phyloP scores from a whole-genome alignment of 768 basidiomycete genomes.

The Hypsizygus marmoreus region DNA sequence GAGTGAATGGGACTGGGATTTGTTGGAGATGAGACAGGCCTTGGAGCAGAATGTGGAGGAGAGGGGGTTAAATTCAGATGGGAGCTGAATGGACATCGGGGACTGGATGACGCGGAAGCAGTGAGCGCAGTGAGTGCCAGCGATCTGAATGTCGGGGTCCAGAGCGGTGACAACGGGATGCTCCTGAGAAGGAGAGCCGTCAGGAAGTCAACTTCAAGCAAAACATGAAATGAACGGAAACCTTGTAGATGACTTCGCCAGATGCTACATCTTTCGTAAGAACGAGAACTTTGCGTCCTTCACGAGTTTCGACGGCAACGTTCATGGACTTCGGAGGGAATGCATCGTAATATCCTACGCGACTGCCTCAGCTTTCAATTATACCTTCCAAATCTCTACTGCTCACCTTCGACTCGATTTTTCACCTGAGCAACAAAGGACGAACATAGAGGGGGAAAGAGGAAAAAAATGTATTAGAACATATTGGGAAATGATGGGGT shows the following conservation, averaged over 20 bases:
- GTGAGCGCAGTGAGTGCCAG: conserved; percentile 71
- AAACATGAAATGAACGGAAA: conserved; percentile 23
- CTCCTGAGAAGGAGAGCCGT: too few relatives aligned
- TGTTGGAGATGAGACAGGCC: conserved; percentile 58
- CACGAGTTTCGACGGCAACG: conserved; percentile 55
- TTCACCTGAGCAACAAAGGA: conserved; percentile 51
- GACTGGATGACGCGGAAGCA: conserved; percentile 65
- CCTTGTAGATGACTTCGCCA: conserved; percentile 81
- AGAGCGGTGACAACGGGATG: conserved; percentile 69
- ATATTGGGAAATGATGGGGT: conserved; percentile 23
- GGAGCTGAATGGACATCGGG: conserved; percentile 43
- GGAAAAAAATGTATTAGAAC: conserved; percentile 66
- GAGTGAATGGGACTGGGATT: conserved; percentile 62
- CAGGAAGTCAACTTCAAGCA: too few relatives aligned
- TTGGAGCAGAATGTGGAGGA: conserved; percentile 72
- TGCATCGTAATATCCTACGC: conserved; percentile 69
- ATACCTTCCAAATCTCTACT: conserved; percentile 9
- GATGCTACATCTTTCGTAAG: conserved; percentile 65
- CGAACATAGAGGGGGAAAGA: conserved; percentile 28
- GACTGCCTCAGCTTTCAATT: conserved; percentile 10
- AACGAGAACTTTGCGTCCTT: conserved; percentile 56
- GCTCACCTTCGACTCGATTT: conserved; percentile 76
- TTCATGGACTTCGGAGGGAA: conserved; percentile 79
- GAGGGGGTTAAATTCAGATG: conserved; percentile 50
- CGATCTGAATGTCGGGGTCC: conserved; percentile 68